These are phyloP conservation scores for Populus hybrid DNA, from an alignment of 441 rosid genomes.

Conservation along the genomic window DNA sequence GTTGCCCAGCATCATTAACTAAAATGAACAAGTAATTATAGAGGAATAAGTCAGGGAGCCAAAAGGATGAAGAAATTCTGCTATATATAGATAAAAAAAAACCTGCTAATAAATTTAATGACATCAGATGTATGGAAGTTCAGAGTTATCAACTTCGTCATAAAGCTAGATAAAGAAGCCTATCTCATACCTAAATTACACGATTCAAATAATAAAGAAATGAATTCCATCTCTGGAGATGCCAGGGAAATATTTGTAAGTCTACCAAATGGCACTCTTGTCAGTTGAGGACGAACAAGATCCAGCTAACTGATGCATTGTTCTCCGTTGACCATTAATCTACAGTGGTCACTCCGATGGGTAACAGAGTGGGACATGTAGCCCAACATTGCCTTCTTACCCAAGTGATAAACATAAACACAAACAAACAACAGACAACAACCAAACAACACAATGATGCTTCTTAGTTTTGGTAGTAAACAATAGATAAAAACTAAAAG, in stretches of 20 bases:
- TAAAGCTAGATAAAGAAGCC: constrained; percentile 7
- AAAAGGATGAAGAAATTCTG: neutral
- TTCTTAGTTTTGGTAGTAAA: constrained; percentile 47
- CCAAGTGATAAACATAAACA: constrained; percentile 52
- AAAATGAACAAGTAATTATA: neutral
- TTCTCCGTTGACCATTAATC: constrained; percentile 60
- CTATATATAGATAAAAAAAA: neutral
- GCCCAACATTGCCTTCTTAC: constrained; percentile 77
- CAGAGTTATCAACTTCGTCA: neutral
- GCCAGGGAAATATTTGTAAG: constrained; percentile 24
- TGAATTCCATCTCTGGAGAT: constrained; percentile 18
- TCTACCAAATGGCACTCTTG: constrained; percentile 45
- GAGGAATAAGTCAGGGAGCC: neutral
- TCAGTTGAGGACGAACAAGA: constrained; percentile 67
- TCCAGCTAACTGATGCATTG: constrained; percentile 47
- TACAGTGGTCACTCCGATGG: constrained; percentile 71
- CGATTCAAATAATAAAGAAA: constrained; percentile 21
- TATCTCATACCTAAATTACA: constrained; percentile 10
- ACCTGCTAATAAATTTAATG: neutral
- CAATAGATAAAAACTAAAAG: constrained; percentile 25
- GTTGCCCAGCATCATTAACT: constrained; percentile 46
- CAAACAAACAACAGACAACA: constrained; percentile 69
- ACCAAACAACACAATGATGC: constrained; percentile 36
- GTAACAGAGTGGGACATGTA: constrained; percentile 58
- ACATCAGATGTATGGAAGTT: neutral